phyloP scores from a whole-genome alignment of 2,329 filamentous ascomycete species.

The Epichloe baconii region DNA sequence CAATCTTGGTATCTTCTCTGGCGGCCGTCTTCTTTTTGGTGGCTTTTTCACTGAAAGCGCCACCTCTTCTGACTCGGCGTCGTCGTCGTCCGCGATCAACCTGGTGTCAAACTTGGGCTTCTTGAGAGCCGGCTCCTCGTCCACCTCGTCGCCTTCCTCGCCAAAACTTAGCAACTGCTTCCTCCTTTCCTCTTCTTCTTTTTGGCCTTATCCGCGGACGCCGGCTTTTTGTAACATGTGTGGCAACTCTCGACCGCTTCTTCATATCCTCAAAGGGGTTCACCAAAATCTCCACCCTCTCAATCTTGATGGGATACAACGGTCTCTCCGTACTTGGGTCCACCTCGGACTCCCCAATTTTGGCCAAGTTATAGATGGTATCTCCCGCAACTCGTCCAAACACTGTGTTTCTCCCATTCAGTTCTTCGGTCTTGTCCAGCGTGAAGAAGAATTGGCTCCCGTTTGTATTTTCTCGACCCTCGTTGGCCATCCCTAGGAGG shows the following conservation, averaged over 20 bases:
- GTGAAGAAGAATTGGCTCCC: conserved; percentile 97
- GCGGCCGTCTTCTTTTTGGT: conserved; percentile 16
- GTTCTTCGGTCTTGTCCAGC: conserved; percentile 67
- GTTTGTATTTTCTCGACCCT: conserved; percentile 64
- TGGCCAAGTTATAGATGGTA: conserved; percentile 90
- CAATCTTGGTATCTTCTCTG: conserved; percentile 17
- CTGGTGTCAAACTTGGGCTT: conserved; percentile 70
- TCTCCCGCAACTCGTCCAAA: conserved; percentile 88
- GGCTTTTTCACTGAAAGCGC: conserved; percentile 12
- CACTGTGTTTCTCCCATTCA: conserved; percentile 82
- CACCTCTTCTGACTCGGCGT: conserved; percentile 17
- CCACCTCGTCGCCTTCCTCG: conserved; percentile 47
- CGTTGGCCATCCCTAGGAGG: conserved; percentile 91
- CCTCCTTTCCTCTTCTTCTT: conserved; percentile 59
- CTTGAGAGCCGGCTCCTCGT: conserved; percentile 46
- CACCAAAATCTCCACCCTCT: conserved; percentile 58
- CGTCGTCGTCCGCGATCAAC: conserved; percentile 47
- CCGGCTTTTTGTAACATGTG: conserved; percentile 27
- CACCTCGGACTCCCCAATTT: conserved; percentile 81
- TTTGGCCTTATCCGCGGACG: conserved; percentile 34
- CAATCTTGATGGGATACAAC: conserved; percentile 72
- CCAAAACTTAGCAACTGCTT: conserved; percentile 72
- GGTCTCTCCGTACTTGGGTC: conserved; percentile 69
- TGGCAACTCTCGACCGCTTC: conserved; percentile 47
- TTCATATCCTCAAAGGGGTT: conserved; percentile 78